Evolutionary conservation across 768 basidiomycete species (phyloP), one percentile per base, ranked within the genome.

Genomic region (Xerocomus spinulosus): DNA sequence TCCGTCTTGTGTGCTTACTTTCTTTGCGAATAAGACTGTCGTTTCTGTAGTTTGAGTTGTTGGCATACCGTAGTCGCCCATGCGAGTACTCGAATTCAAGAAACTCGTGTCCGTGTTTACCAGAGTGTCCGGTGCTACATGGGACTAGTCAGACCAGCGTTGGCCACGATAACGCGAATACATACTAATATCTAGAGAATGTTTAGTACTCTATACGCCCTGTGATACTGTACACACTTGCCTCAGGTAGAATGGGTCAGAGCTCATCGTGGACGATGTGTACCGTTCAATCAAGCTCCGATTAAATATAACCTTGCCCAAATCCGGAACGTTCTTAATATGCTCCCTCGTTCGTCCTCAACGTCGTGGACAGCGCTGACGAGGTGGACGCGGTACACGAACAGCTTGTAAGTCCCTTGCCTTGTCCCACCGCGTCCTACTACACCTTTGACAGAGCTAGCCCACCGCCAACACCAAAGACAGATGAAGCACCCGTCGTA

Each of bases 31-130:
- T 98, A 41, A 99, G 73, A 67, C 86, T 88, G 72, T 99, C 96
- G 60, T 98, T 98, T 26, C 96, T 75, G 72, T 99, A 99, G 70
- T 99, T 99, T 9, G 95, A 97, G 76, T 98, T 98, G 76, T 98
- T 95, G 52, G 96, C 96, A 67, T 98, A 99, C 56, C 96, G 82
- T 46, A 98, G 78, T 55, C 95, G 85, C 32, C 95, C 95, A 73
- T 94, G 90, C 13, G 91, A 87, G 73, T 97, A 97, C 68, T 98
- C 95, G 60, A 98, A 99, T 67, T 99, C 95, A 38, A 99, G 78
- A 68, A 98, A 98, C 68, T 96, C 93, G 71, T 96, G 93, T 18
- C 92, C 94, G 60, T 95, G 93, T 67, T 93, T 93, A 51, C 95
- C 95, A 60, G 92, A 94, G 69, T 99, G 95, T n/a, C 96, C 95